Conservation (phyloP, 345 rosid genomes). For the Cardamine occulta region DNA sequence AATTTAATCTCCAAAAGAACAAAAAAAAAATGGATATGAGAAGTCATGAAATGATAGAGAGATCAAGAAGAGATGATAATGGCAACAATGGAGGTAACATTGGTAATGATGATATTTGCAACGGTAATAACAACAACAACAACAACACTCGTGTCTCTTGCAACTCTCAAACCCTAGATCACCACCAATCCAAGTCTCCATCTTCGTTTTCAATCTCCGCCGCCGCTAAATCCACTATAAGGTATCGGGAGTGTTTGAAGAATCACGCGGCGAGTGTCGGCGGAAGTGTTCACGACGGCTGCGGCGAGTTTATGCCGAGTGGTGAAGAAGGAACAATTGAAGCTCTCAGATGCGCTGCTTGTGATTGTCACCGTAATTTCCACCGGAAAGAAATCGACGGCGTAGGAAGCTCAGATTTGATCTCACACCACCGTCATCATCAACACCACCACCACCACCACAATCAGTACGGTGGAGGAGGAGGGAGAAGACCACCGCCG, state of each 20-base stretch:
- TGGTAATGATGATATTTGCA: constrained; percentile 37
- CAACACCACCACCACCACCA: constrained; percentile 18
- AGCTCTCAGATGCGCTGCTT: constrained; percentile 91
- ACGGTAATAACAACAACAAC: constrained; percentile 53
- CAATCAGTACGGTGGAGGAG: constrained; percentile 29
- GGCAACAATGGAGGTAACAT: constrained; percentile 44
- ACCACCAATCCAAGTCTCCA: constrained; percentile 46
- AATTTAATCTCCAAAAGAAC: neutral
- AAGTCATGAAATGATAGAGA: constrained; percentile 50
- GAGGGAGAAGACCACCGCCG: constrained; percentile 42
- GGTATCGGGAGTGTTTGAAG: constrained; percentile 86
- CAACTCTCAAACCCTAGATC: constrained; percentile 80
- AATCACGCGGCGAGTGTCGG: constrained; percentile 93
- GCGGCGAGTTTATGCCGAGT: constrained; percentile 98
- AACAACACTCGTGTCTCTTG: constrained; percentile 48
- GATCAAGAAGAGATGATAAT: constrained; percentile 55
- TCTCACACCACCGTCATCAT: constrained; percentile 15
- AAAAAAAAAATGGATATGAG: constrained; percentile 39
- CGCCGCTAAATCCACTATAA: constrained; percentile 14
- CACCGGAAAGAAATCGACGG: constrained; percentile 77
- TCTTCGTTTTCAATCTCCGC: constrained; percentile 30
- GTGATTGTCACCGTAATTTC: constrained; percentile 94
- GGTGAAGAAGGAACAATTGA: constrained; percentile 84
- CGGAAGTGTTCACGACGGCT: constrained; percentile 83
- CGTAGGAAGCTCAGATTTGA: constrained; percentile 28